Evolutionary conservation across 768 basidiomycete species (phyloP), one percentile per base, ranked within the genome.

Genomic region (Trametes cinnabarina): DNA sequence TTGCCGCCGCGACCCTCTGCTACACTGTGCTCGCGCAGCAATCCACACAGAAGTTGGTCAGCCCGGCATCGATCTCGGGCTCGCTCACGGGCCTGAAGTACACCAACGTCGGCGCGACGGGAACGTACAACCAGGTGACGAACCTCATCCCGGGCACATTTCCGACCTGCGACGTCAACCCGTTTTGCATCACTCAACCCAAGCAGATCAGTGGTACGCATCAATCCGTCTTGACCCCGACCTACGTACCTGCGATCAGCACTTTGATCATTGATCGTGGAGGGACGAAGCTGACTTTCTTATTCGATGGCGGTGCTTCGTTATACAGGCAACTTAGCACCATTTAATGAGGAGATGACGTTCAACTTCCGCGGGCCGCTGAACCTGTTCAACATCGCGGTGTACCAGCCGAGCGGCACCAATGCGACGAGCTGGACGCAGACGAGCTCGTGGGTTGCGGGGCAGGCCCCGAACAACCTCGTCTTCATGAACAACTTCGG

Each of bases 401-500:
- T 70, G n/a, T 68, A 67, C 52, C 67, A 70, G 61, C 66, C 69
- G 22, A 53, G 46, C 25, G 63, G 62, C 55, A 43, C 47, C 39
- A 42, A 43, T 19, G 55, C 64, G 34, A 65, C 67, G 12, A n/a
- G n/a, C n/a, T 70, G 69, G 69, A 57, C 58, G 40, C 60, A 62
- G 55, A 51, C 49, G 17, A 70, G 69, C 34, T 58, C 63, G 9
- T 70, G 65, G 65, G 57, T 55, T 2, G 48, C 58, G 1, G 66
- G 68, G 28, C 26, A 58, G 30, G 25, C 57, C 19, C 56, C 66
- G 23, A 57, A 60, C 22, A 70, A 70, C 60, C 56, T 70, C 32
- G 69, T 70, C n/a, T 68, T 68, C 56, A 70, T 70, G 69, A 68
- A 67, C 63, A 67, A 70, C 65, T 42, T 51, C 20, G 68, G 68